Percentiles rank a stretch among this genome's conserved stretches.
phyloP scores from a whole-genome alignment of 352 stramenopile species.

The Thraustochytrium sp. region DNA sequence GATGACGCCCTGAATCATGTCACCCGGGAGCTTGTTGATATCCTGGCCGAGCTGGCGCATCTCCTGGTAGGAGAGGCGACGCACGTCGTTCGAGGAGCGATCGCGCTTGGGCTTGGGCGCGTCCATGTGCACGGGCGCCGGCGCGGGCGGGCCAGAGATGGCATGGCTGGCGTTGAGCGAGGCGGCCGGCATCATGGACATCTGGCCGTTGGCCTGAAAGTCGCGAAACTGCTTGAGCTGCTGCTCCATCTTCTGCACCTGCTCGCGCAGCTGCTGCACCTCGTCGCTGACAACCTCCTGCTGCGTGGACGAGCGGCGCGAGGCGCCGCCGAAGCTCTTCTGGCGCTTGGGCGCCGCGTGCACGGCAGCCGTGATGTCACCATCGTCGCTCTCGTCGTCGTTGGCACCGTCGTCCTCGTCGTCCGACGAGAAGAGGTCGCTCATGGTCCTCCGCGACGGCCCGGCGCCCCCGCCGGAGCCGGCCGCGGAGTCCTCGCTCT shows the following conservation, averaged over 20 bases:
- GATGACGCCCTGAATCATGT: conserved; percentile 41
- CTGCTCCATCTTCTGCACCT: conserved; percentile 22
- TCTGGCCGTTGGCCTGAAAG: neutral
- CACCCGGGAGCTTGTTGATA: conserved; percentile 38
- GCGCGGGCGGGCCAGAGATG: neutral
- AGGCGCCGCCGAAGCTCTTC: neutral
- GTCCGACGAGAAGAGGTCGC: conserved; percentile 28
- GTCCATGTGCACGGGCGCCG: neutral
- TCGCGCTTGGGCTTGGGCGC: neutral
- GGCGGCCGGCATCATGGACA: neutral
- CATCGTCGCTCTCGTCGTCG: conserved; percentile 18
- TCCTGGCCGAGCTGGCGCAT: conserved; percentile 43
- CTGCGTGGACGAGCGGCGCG: neutral
- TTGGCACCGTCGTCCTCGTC: conserved; percentile 30
- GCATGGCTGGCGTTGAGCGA: neutral
- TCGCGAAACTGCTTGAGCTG: conserved; percentile 25
- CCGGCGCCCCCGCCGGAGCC: neutral
- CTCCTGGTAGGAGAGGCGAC: conserved; percentile 31
- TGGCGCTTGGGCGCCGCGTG: neutral
- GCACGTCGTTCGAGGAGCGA: neutral
- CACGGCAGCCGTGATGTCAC: conserved; percentile 6
- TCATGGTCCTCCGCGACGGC: neutral
- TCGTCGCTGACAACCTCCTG: conserved; percentile 22
- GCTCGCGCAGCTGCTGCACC: conserved; percentile 8
- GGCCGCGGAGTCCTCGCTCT: neutral